These are phyloP conservation scores for Aspergillus coremiiformis DNA, from an alignment of 495 filamentous ascomycete species.

Conservation along the genomic window DNA sequence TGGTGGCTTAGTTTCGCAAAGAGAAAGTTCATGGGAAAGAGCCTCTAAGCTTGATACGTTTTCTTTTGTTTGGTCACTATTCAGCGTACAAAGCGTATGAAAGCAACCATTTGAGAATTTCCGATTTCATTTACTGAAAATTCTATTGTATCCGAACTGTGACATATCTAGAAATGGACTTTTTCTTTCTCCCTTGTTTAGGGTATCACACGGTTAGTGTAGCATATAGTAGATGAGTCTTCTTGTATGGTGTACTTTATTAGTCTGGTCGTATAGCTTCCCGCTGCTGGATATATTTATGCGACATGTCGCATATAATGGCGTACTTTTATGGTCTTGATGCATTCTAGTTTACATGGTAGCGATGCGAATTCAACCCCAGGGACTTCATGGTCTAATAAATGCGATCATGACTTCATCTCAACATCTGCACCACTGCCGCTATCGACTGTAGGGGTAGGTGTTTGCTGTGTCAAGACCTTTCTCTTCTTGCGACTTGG, in stretches of 20 bases:
- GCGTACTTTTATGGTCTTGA: neutral
- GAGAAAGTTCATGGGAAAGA: slow-evolving; percentile 98
- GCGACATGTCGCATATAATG: neutral
- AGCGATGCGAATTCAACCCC: neutral
- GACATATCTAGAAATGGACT: neutral
- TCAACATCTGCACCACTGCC: slow-evolving; percentile 27
- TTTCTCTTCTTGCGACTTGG: slow-evolving; percentile 49
- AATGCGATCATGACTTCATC: slow-evolving; percentile 21
- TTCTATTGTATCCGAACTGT: slow-evolving; percentile 2
- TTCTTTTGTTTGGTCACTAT: slow-evolving; percentile 13
- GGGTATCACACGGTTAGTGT: too few relatives aligned
- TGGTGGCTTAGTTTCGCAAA: slow-evolving; percentile 99
- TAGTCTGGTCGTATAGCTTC: too few relatives aligned
- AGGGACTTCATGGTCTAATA: neutral
- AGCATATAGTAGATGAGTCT: too few relatives aligned
- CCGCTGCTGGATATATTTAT: neutral
- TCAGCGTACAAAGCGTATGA: slow-evolving; percentile 11
- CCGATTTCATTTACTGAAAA: neutral
- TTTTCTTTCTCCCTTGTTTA: too few relatives aligned
- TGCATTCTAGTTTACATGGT: slow-evolving; percentile 1
- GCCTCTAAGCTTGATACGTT: slow-evolving; percentile 47
- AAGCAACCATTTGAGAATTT: slow-evolving; percentile 5
- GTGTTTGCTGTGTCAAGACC: slow-evolving; percentile 20
- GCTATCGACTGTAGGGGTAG: slow-evolving; percentile 12
- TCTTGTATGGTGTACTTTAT: neutral